Base-by-base conservation (phyloP, 139 green algal genomes). In the Tetratostichococcus sp. region DNA sequence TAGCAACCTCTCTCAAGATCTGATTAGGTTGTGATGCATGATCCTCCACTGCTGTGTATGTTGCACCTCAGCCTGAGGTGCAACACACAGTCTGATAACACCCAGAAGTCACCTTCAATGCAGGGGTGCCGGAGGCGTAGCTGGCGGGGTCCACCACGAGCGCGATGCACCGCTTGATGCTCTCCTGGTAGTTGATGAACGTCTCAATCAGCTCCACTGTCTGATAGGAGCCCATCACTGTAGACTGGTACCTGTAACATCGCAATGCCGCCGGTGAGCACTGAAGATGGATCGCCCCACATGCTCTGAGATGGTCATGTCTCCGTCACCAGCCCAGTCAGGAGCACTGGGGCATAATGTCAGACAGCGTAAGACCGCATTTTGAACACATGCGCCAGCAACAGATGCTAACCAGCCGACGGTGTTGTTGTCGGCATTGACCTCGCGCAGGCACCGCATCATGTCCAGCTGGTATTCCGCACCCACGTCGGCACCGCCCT, bases 381-480 rank as follows among this genome's bases (percentile, higher is more conserved):
- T n/a, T n/a, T n/a, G n/a, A n/a, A n/a, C n/a, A n/a, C n/a, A n/a
- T n/a, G n/a, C n/a, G n/a, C n/a, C n/a, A n/a, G n/a, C n/a, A n/a
- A n/a, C n/a, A n/a, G n/a, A n/a, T 32, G 58, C 68, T 21, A 77
- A 96, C 96, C 96, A 99, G 35, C 96, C 96, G 0, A 99, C 93
- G n/a, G 91, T 98, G 91, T 99, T 99, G 87, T 97, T 98, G 81
- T 99, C 96, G 1, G 96, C 93, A 75, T 98, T 98, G 62, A 98
- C 89, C 74, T 99, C 96, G 6, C 96, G 83, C 74, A 99, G 78
- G 82, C 94, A 98, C 25, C 93, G 89, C 93, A 99, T 97, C 92
- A 99, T 98, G 35, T 98, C 93, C 62, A 98, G 86, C 91, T 99
- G 95, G 75, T 98, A 99, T 67, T 89, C 91, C 26, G 91, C 89